Evolutionary conservation across 331 rosid genomes (phyloP), one percentile per base, ranked within the genome.

Genomic region (Stylosanthes scabra): DNA sequence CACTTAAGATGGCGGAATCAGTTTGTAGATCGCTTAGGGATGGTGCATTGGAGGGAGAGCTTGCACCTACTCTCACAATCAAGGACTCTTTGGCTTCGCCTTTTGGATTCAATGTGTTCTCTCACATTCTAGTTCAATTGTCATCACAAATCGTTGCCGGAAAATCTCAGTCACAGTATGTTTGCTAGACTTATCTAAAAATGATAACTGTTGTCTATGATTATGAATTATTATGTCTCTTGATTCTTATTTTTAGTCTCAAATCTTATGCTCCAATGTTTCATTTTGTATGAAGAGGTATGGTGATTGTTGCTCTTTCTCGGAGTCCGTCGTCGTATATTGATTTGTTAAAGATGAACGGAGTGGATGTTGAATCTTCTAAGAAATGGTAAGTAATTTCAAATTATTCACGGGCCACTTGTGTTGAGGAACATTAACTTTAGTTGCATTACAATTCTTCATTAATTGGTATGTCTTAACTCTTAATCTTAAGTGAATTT

Each of bases 1-100:
- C 71, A 9, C 44, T 66, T 31, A 56, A 8, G 50, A 93, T 93
- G 98, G 88, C 89, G 11, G 95, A 94, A 62, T 88, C 90, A 56
- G 79, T 94, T 74, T 84, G 87, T 70, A 84, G 93, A 80, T 76
- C 86, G 16, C 86, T 94, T 29, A 80, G 97, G 28, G 98, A 89
- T 57, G 96, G 98, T 13, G 89, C 82, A 1, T 81, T 88, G 51
- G 91, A 89, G 82, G 98, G 97, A 61, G 98, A 94, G 79, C 96
- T 83, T 37, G 93, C 97, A 1, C 89, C 95, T 0, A 78, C 91
- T 76, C 91, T 94, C 76, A 83, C 95, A 8, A 85, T 94, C 51
- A 91, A 84, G 79, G 97, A 91, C 84, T 75, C 86, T 46, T 71
- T 83, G 11, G 63, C 86, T 72, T 86, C 96, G 3, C 95, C 97